These are phyloP conservation scores for Claviceps citrina DNA, from an alignment of 2,329 filamentous ascomycete species.

Conservation along the genomic window DNA sequence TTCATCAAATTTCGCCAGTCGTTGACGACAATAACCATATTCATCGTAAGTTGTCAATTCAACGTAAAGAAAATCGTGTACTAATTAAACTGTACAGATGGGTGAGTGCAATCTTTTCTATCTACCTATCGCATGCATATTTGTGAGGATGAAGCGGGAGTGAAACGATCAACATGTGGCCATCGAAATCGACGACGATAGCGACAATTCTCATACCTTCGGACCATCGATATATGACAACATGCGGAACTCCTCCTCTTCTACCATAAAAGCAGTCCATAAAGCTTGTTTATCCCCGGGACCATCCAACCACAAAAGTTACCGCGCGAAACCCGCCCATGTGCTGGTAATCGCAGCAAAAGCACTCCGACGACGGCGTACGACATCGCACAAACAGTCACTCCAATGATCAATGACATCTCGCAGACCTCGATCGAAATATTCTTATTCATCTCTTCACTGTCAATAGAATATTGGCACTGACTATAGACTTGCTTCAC, in stretches of 20 bases:
- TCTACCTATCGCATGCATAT: constrained; percentile 1
- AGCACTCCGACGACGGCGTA: not conserved
- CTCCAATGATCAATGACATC: not conserved
- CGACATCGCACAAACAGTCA: not conserved
- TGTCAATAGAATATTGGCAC: not conserved
- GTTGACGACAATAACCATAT: constrained; percentile 30
- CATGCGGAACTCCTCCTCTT: no score
- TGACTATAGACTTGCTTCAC: constrained; percentile 10
- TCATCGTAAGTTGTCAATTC: constrained; percentile 30
- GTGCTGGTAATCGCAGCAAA: not conserved
- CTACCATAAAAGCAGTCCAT: not conserved
- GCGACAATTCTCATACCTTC: not conserved
- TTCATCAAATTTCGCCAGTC: constrained; percentile 26
- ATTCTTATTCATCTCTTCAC: not conserved
- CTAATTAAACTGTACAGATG: constrained; percentile 37
- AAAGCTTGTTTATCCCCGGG: no score
- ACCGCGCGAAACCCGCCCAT: no score
- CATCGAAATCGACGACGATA: not conserved
- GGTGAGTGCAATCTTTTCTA: constrained; percentile 33
- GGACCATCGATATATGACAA: not conserved
- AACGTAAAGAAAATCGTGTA: constrained; percentile 21
- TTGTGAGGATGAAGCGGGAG: not conserved
- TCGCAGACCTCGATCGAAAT: not conserved
- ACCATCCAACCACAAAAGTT: no score
- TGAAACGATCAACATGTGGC: not conserved